A percentile compares a stretch with the other conserved stretches of the same genome.
Conservation (phyloP, 176 grass and related monocot genomes). For the Raddia guianensis region DNA sequence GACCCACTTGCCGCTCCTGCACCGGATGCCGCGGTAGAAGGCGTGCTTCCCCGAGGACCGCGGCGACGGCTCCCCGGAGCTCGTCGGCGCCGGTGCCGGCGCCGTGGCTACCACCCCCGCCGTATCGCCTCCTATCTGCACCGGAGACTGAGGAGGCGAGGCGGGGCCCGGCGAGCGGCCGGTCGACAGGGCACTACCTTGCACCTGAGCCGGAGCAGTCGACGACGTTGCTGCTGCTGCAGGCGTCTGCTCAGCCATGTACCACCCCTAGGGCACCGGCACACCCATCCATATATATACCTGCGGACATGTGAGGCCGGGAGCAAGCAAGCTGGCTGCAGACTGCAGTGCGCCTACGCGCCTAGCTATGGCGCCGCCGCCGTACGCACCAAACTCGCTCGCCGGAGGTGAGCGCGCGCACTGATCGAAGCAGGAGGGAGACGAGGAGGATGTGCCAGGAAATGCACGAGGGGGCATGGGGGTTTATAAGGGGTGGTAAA, state of each 20-base stretch:
- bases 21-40: conserved; percentile 83
- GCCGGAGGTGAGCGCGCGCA: not conserved
- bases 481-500: conserved; percentile 60
- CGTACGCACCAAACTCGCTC: not conserved
- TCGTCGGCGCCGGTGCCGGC: conserved; percentile 1
- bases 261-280: conserved; percentile 54
- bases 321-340: not conserved
- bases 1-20: conserved; percentile 95
- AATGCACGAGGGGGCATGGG: conserved; percentile 23
- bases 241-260: conserved; percentile 49
- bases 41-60: conserved; percentile 59
- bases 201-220: conserved; percentile 23
- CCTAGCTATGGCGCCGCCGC: conserved; percentile 17
- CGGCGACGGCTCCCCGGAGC: conserved; percentile 62
- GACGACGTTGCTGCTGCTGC: not conserved
- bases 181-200: not conserved
- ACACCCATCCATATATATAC: conserved; percentile 28
- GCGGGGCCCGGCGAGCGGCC: conserved; percentile 20
- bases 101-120: not conserved
- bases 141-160: conserved; percentile 23
- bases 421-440: not conserved
- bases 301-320: conserved; percentile 16
- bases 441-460: conserved; percentile 26
- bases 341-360: conserved; percentile 41
- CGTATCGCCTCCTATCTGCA: conserved; percentile 10